phyloP scores from a whole-genome alignment of 306 rosid species.

The Pterocarpus macrocarpus region DNA sequence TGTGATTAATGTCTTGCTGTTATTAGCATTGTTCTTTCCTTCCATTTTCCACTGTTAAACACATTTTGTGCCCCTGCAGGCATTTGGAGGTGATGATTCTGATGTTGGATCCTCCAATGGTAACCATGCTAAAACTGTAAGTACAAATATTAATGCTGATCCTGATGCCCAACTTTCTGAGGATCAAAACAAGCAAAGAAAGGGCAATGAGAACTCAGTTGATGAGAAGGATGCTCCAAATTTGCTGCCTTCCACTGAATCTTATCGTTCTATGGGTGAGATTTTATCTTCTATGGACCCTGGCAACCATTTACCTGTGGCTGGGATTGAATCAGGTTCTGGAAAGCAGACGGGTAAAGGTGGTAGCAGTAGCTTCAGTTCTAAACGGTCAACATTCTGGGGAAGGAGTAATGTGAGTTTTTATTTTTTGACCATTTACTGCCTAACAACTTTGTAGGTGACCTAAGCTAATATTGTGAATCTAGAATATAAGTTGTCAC shows the following conservation, averaged over 20 bases:
- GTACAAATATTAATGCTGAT: constrained; percentile 60
- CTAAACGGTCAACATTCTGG: constrained; percentile 91
- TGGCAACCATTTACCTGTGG: constrained; percentile 59
- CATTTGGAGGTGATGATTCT: constrained; percentile 80
- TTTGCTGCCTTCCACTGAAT: constrained; percentile 71
- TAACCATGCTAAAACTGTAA: constrained; percentile 68
- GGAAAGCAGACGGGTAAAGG: constrained; percentile 76
- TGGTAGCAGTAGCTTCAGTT: constrained; percentile 60
- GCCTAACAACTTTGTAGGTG: constrained; percentile 13
- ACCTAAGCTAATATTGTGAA: not conserved
- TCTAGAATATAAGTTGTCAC: not conserved
- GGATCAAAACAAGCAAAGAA: constrained; percentile 71
- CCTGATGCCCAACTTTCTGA: constrained; percentile 59
- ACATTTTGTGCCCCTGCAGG: constrained; percentile 57
- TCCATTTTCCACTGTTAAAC: constrained; percentile 7
- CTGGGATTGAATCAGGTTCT: constrained; percentile 66
- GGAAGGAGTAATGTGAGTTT: constrained; percentile 95
- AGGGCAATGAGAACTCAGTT: constrained; percentile 56
- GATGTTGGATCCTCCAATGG: constrained; percentile 85
- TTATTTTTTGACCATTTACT: constrained; percentile 33
- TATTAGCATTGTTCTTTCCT: not conserved
- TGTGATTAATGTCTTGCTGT: constrained; percentile 21
- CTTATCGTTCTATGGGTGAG: constrained; percentile 89
- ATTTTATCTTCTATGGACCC: constrained; percentile 88
- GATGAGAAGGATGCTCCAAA: constrained; percentile 67